Percentiles rank a stretch among this genome's conserved stretches.
Evolutionary conservation across 192 early-diverging fungal genomes (phyloP).

Genomic region (Borealophlyctis nickersoniae): DNA sequence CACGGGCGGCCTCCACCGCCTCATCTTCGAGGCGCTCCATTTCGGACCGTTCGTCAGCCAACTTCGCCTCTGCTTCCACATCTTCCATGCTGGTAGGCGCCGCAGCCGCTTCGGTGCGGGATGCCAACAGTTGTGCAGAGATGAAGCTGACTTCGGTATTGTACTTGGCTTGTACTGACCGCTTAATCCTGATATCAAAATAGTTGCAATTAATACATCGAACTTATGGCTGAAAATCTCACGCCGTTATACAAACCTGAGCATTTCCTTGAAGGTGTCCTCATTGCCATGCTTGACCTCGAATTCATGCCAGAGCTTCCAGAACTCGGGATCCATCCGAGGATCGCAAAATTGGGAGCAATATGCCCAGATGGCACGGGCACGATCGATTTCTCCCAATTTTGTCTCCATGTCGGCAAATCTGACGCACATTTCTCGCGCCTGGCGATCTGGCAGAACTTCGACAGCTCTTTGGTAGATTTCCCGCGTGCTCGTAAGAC

Average conservation of each 20-base stretch:
- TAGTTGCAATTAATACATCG: background rate
- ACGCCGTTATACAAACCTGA: constrained; percentile 48
- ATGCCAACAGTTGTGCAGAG: constrained; percentile 53
- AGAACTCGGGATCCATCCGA: constrained; percentile 68
- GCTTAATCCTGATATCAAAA: constrained; percentile 64
- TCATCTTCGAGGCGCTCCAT: constrained; percentile 50
- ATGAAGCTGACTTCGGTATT: constrained; percentile 73
- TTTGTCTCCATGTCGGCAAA: constrained; percentile 86
- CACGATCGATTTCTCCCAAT: constrained; percentile 92
- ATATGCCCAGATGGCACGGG: constrained; percentile 83
- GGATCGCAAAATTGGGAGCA: constrained; percentile 87
- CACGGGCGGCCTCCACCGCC: constrained; percentile 25
- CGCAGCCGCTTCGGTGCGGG: constrained; percentile 21
- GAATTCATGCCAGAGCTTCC: constrained; percentile 93
- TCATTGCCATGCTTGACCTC: constrained; percentile 97
- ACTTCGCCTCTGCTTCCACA: constrained; percentile 29
- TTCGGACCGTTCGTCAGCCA: no score
- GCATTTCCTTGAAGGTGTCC: constrained; percentile 97
- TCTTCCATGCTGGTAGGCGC: constrained; percentile 30
- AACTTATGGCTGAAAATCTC: constrained; percentile 3
- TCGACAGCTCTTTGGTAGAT: constrained; percentile 93
- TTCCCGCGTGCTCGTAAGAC: constrained; percentile 78
- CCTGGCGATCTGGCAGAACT: constrained; percentile 76
- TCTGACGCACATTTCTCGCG: constrained; percentile 70
- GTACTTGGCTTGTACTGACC: constrained; percentile 79